These are phyloP conservation scores for Xylaria sp. DNA, from an alignment of 2,329 filamentous ascomycete species.

Conservation along the genomic window DNA sequence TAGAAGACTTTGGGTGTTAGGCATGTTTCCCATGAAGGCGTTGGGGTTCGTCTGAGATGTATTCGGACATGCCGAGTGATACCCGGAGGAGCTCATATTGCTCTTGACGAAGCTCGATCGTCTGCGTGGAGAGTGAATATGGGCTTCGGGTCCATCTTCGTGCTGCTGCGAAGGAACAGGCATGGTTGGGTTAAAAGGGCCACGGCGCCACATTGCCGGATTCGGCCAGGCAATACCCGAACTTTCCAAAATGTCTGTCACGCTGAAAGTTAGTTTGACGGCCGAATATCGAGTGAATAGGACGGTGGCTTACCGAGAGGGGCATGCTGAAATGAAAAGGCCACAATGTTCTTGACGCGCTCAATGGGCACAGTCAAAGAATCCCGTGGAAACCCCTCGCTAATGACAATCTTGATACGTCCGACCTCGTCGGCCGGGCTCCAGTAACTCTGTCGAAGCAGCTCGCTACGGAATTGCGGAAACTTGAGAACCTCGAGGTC, in stretches of 20 bases:
- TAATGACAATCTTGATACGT: conserved; percentile 79
- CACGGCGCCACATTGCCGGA: conserved; percentile 71
- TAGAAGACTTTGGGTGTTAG: conserved; percentile 45
- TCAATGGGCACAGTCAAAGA: conserved; percentile 67
- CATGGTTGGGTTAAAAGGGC: conserved; percentile 56
- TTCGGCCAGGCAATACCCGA: conserved; percentile 85
- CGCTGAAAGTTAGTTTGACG: conserved; percentile 20
- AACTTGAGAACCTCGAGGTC: conserved; percentile 74
- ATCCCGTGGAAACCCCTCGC: conserved; percentile 74
- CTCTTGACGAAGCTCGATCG: conserved; percentile 43
- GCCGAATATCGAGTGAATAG: not conserved
- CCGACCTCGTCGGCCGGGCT: conserved; percentile 76
- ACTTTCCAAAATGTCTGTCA: conserved; percentile 75
- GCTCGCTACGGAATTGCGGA: conserved; percentile 75
- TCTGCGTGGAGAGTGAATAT: conserved; percentile 71
- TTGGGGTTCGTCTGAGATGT: conserved; percentile 38
- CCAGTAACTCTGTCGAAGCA: conserved; percentile 78
- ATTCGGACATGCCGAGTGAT: conserved; percentile 36
- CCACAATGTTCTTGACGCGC: conserved; percentile 76
- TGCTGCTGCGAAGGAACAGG: conserved; percentile 55
- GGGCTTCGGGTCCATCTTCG: conserved; percentile 64
- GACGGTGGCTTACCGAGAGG: conserved; percentile 69
- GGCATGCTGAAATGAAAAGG: conserved; percentile 87
- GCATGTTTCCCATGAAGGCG: conserved; percentile 45
- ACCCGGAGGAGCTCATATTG: conserved; percentile 35